phyloP scores from a whole-genome alignment of 176 grass and related monocot genomes.

The bread wheat (Triticum aestivum) region DNA sequence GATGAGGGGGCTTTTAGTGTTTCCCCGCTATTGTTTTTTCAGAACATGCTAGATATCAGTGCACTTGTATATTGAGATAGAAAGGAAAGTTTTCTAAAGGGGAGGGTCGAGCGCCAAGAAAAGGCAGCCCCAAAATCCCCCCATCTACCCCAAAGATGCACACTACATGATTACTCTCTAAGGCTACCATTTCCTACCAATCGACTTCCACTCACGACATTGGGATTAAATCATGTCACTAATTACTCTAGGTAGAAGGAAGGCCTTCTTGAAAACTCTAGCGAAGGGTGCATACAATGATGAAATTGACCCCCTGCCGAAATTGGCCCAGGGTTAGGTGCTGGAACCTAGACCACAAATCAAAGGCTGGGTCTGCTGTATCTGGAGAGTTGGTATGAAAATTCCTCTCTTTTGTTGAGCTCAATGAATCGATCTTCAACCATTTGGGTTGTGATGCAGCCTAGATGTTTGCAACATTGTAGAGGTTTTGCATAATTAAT shows the following conservation, averaged over 20 bases:
- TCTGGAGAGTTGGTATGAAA: not conserved
- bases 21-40: not conserved
- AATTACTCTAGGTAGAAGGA: not conserved
- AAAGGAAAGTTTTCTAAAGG: not conserved
- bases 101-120: not conserved
- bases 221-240: not conserved
- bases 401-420: not conserved
- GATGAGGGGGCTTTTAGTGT: not conserved
- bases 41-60: not conserved
- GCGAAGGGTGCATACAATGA: not conserved
- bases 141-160: not conserved
- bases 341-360: not conserved
- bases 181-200: not conserved
- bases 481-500: not conserved
- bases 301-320: not conserved
- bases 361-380: not conserved
- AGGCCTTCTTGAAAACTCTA: not conserved
- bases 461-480: not conserved
- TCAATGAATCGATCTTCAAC: not conserved
- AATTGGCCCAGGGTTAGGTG: too few relatives aligned
- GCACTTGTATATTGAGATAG: not conserved
- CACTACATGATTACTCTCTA: not conserved
- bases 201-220: not conserved
- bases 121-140: not conserved
- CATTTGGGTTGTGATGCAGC: not conserved